A percentile compares a stretch with the other conserved stretches of the same genome.
Conservation (phyloP, 306 rosid species). For the Glycine tomentella region DNA sequence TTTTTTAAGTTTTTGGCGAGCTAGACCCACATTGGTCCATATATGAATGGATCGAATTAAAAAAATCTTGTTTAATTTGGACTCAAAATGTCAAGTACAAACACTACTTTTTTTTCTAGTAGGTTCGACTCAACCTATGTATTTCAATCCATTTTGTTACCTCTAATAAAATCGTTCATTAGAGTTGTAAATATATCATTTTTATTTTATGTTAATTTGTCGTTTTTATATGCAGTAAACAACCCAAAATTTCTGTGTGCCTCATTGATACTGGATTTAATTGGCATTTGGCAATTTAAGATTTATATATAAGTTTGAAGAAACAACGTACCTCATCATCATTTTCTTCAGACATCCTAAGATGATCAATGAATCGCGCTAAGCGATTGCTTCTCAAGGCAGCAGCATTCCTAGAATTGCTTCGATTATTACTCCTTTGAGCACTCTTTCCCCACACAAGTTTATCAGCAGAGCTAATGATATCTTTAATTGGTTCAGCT, state of each 20-base stretch:
- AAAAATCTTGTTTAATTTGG: too few species aligned
- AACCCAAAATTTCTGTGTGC: not conserved
- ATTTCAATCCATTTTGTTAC: too few species aligned
- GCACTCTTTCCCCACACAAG: conserved; percentile 82
- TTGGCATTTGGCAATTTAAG: not conserved
- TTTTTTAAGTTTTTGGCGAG: too few species aligned
- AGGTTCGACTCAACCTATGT: too few species aligned
- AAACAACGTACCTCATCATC: conserved; percentile 56
- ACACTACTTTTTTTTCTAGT: too few species aligned
- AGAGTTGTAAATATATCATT: not conserved
- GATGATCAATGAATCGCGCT: conserved; percentile 63
- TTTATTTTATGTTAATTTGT: not conserved
- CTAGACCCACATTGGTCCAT: too few species aligned
- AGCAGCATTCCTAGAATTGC: conserved; percentile 51
- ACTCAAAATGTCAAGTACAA: too few species aligned
- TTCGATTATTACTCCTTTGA: conserved; percentile 66
- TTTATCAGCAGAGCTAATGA: conserved; percentile 52
- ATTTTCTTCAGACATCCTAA: conserved; percentile 50
- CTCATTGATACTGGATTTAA: not conserved
- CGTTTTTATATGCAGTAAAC: not conserved
- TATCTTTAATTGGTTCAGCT: conserved; percentile 43
- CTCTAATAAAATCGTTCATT: too few species aligned
- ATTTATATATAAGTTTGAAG: not conserved
- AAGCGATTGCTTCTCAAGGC: conserved; percentile 56
- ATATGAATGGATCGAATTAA: too few species aligned